Conservation (phyloP, 441 rosid species). For the Gossypium laxum region DNA sequence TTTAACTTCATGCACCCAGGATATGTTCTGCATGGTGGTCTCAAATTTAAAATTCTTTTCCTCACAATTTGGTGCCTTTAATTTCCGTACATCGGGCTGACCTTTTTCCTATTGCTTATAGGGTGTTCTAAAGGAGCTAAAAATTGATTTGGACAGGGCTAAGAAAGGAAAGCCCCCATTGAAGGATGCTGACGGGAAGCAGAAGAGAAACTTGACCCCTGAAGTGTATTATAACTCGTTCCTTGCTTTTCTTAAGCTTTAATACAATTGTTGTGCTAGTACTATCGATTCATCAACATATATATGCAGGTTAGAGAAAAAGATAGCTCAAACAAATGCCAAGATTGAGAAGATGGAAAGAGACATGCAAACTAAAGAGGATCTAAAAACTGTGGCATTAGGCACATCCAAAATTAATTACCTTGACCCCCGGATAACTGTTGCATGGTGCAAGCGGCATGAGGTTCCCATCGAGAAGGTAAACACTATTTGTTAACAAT, state of each 20-base stretch:
- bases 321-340: conserved; percentile 48
- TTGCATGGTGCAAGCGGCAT: conserved; percentile 98
- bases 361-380: conserved; percentile 77
- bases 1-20: neutral
- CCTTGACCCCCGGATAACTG: conserved; percentile 93
- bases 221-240: conserved; percentile 54
- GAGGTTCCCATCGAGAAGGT: conserved; percentile 99
- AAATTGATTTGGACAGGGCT: conserved; percentile 71
- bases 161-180: conserved; percentile 85
- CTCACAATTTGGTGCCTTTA: neutral
- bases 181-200: conserved; percentile 81
- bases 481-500: neutral
- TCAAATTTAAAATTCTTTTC: neutral
- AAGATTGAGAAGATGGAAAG: conserved; percentile 87
- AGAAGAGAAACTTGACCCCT: conserved; percentile 70
- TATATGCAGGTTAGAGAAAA: conserved; percentile 29
- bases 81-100: conserved; percentile 14
- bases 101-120: conserved; percentile 26
- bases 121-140: conserved; percentile 59
- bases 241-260: conserved; percentile 5
- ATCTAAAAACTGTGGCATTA: conserved; percentile 81
- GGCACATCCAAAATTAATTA: conserved; percentile 97
- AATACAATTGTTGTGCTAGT: no score
- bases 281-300: no score
- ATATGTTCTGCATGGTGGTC: neutral